phyloP scores from a whole-genome alignment of 169 alveolate species.

The Eimeria tenella region DNA sequence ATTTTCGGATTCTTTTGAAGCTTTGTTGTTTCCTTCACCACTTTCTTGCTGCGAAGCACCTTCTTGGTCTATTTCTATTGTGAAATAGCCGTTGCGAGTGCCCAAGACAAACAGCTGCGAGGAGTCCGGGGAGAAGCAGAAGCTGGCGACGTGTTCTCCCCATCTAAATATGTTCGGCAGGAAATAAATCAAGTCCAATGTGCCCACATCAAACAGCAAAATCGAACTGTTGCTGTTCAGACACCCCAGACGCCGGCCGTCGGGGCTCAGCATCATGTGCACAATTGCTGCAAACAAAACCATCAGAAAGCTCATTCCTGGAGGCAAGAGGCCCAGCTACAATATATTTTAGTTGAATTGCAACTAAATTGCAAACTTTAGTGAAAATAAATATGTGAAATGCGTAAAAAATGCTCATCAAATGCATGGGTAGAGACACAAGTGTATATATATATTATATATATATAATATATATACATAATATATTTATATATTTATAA shows the following conservation, averaged over 20 bases:
- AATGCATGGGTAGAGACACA: no score
- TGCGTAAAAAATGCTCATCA: neutral
- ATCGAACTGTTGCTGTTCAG: constrained; percentile 67
- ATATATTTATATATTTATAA: no score
- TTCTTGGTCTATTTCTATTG: neutral
- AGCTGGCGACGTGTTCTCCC: constrained; percentile 33
- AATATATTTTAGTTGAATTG: no score
- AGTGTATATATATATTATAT: no score
- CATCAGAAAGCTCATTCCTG: neutral
- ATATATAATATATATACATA: no score
- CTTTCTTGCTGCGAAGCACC: neutral
- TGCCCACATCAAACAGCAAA: neutral
- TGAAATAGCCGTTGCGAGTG: constrained; percentile 48
- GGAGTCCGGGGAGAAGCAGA: constrained; percentile 55
- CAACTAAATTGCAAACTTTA: no score
- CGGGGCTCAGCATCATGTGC: constrained; percentile 20
- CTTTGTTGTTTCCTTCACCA: neutral
- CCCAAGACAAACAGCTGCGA: constrained; percentile 25
- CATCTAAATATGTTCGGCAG: constrained; percentile 38
- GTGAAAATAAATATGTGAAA: no score
- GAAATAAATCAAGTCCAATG: neutral
- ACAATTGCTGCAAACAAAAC: constrained; percentile 31
- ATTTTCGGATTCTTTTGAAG: neutral
- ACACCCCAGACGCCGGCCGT: constrained; percentile 29
- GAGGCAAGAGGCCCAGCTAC: neutral